Conservation (phyloP, 2,329 filamentous ascomycete species). For the Diaporthe ilicicola region DNA sequence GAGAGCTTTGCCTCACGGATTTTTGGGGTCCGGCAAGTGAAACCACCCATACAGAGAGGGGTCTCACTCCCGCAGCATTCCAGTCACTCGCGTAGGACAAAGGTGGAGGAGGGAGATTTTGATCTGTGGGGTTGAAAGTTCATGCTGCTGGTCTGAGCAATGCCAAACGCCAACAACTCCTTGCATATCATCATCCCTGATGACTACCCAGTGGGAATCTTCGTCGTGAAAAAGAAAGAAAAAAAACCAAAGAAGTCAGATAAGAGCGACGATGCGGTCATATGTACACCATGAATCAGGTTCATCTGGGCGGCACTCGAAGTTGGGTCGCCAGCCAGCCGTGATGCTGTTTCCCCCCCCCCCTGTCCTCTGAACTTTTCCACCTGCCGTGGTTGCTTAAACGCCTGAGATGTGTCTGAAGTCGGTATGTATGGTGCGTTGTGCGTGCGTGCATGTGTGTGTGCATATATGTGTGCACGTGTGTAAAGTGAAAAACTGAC, state of each 20-base stretch:
- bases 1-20: background rate
- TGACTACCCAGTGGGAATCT: background rate
- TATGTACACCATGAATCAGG: slow-evolving; percentile 7
- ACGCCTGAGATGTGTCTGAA: background rate
- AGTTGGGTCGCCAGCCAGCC: no score
- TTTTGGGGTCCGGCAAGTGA: background rate
- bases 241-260: background rate
- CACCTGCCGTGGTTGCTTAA: background rate
- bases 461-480: background rate
- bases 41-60: no score
- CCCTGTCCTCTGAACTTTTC: background rate
- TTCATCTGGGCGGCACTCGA: background rate
- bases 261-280: background rate
- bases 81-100: background rate
- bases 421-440: background rate
- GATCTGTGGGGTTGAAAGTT: background rate
- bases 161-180: background rate
- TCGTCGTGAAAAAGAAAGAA: background rate
- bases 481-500: background rate
- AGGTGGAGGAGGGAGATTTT: background rate
- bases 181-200: background rate
- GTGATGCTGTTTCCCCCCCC: background rate
- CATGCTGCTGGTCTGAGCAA: background rate
- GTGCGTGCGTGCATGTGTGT: background rate
- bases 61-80: background rate